Conservation (phyloP, 1,284 basidiomycete genomes). For the Moesziomyces globuligerus region DNA sequence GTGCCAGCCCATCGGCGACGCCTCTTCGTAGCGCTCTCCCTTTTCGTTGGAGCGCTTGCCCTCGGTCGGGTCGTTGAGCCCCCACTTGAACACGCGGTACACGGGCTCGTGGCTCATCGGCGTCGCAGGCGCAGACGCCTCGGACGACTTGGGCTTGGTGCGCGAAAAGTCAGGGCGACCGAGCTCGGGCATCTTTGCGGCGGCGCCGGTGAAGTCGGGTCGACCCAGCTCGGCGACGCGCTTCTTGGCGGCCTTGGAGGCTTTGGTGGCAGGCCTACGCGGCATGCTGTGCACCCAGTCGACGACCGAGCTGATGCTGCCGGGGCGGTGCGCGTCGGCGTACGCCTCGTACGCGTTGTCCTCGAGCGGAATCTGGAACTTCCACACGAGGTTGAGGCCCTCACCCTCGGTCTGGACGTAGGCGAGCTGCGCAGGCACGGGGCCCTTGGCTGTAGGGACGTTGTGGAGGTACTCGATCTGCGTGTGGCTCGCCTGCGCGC, state of each 20-base stretch:
- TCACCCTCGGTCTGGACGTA: constrained; percentile 50
- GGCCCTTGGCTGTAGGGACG: constrained; percentile 55
- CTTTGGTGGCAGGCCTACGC: constrained; percentile 18
- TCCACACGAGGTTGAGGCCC: constrained; percentile 52
- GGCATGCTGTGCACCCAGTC: constrained; percentile 59
- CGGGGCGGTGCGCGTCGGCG: constrained; percentile 51
- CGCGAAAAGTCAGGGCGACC: constrained; percentile 49
- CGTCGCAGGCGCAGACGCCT: constrained; percentile 1
- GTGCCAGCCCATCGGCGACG: constrained; percentile 57
- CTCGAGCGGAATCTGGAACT: constrained; percentile 56
- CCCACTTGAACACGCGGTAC: constrained; percentile 59
- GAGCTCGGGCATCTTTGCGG: constrained; percentile 39
- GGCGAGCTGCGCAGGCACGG: constrained; percentile 54
- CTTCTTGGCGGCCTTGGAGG: constrained; percentile 9
- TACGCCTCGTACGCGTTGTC: constrained; percentile 59
- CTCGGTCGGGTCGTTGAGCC: constrained; percentile 58
- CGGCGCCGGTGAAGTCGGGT: constrained; percentile 23
- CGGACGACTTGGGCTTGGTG: neutral
- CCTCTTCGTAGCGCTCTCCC: constrained; percentile 41
- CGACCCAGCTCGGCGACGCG: constrained; percentile 19
- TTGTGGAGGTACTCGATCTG: constrained; percentile 54
- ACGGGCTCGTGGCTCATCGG: constrained; percentile 38
- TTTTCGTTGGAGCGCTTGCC: constrained; percentile 50
- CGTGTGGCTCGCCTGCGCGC: constrained; percentile 31
- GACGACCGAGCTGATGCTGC: constrained; percentile 46